Evolutionary conservation across 192 early-diverging fungal genomes (phyloP).

Genomic region (Jimgerdemannia lactiflua): DNA sequence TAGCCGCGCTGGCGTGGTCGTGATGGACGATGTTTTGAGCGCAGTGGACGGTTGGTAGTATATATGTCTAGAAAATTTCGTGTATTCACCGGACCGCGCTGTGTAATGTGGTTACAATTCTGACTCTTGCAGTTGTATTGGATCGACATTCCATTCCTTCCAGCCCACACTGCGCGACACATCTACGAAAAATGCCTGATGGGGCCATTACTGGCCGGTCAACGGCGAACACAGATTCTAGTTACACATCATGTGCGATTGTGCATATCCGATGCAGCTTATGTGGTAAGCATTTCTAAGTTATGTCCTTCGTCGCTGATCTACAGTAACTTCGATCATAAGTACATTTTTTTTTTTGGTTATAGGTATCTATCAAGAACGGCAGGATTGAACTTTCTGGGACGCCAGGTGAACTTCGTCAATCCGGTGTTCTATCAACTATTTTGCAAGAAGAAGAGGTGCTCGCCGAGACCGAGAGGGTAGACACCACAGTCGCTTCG

Average conservation of each 20-base stretch:
- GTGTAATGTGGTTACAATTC: background rate
- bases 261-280: slow-evolving; percentile 51
- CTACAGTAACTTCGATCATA: background rate
- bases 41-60: slow-evolving; percentile 79
- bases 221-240: slow-evolving; percentile 72
- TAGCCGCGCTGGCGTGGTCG: slow-evolving; percentile 55
- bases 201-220: slow-evolving; percentile 62
- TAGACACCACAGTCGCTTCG: background rate
- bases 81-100: too few species aligned
- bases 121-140: background rate
- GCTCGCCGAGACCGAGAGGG: slow-evolving; percentile 7
- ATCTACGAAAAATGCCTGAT: slow-evolving; percentile 76
- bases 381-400: slow-evolving; percentile 40
- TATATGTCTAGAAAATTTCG: background rate
- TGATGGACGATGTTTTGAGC: slow-evolving; percentile 87
- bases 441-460: slow-evolving; percentile 31
- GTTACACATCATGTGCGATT: slow-evolving; percentile 79
- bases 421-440: slow-evolving; percentile 15
- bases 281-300: slow-evolving; percentile 44
- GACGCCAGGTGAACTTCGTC: slow-evolving; percentile 10
- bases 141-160: background rate
- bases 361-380: background rate
- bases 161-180: slow-evolving; percentile 70
- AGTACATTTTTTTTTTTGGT: background rate
- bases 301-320: background rate